Percentiles rank a stretch among this genome's conserved stretches.
These are phyloP conservation scores for Candida railenensis DNA, from an alignment of 805 yeast genomes.

Conservation along the genomic window DNA sequence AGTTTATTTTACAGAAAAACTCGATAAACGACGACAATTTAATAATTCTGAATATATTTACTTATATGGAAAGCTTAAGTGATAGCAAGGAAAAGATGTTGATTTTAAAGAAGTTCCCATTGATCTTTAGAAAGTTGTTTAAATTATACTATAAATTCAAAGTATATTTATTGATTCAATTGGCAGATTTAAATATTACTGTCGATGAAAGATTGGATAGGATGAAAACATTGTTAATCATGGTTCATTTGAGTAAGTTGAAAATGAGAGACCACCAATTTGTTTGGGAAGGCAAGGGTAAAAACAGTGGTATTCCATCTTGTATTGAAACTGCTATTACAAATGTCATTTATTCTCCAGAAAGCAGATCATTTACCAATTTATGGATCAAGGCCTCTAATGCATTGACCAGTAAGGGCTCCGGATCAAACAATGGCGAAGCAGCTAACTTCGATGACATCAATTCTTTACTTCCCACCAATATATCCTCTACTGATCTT, in stretches of 20 bases:
- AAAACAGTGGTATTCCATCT: constrained; percentile 56
- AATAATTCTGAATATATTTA: constrained; percentile 64
- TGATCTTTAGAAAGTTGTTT: constrained; percentile 63
- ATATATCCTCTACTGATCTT: constrained; percentile 25
- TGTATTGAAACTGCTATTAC: constrained; percentile 78
- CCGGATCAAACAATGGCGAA: neutral
- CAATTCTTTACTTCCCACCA: constrained; percentile 28
- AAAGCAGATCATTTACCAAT: constrained; percentile 64
- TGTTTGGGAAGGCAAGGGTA: constrained; percentile 35
- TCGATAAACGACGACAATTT: constrained; percentile 53
- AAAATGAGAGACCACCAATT: constrained; percentile 58
- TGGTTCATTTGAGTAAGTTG: constrained; percentile 62
- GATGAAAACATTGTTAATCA: constrained; percentile 66
- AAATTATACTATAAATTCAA: constrained; percentile 67
- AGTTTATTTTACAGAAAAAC: constrained; percentile 43
- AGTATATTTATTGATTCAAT: constrained; percentile 59
- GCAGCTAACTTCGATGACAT: constrained; percentile 27
- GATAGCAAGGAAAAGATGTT: constrained; percentile 43
- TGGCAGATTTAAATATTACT: constrained; percentile 60
- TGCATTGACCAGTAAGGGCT: constrained; percentile 14
- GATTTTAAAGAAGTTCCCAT: constrained; percentile 54
- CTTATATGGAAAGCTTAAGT: constrained; percentile 62
- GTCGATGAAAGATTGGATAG: constrained; percentile 60
- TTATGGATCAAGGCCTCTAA: constrained; percentile 66
- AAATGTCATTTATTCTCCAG: constrained; percentile 77